phyloP scores from a whole-genome alignment of 108 stramenopile genomes.

The Skeletonema marinoi region DNA sequence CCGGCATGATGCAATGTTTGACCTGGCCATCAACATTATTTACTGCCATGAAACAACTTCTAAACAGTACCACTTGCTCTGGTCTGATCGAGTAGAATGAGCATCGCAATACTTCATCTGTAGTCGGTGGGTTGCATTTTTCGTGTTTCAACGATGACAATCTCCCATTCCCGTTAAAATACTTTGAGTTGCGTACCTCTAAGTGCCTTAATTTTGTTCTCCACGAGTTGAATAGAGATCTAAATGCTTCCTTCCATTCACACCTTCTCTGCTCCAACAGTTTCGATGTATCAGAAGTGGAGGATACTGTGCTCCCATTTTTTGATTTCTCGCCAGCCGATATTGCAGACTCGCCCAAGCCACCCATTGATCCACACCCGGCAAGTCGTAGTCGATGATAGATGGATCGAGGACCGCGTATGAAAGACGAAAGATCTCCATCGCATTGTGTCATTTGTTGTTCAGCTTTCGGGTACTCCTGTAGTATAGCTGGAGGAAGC shows the following conservation, averaged over 20 bases:
- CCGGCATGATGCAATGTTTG: conserved; percentile 23
- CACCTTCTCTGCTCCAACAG: conserved; percentile 30
- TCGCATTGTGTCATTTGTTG: not conserved
- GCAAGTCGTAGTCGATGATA: conserved; percentile 34
- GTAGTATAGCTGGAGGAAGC: conserved; percentile 23
- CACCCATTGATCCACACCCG: conserved; percentile 36
- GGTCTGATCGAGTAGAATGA: conserved; percentile 49
- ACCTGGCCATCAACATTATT: not conserved
- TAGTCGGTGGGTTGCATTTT: not conserved
- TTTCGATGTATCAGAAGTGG: conserved; percentile 12
- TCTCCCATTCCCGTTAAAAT: not conserved
- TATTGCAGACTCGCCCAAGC: conserved; percentile 22
- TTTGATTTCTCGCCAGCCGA: not conserved
- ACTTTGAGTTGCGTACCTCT: not conserved
- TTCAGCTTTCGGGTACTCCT: not conserved
- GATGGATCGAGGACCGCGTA: conserved; percentile 18
- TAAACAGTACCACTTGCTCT: conserved; percentile 43
- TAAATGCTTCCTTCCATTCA: conserved; percentile 59
- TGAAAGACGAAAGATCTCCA: conserved; percentile 17
- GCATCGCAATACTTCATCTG: conserved; percentile 35
- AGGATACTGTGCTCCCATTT: not conserved
- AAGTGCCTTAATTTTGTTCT: conserved; percentile 27
- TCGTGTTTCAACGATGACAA: not conserved
- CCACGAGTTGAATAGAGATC: conserved; percentile 44
- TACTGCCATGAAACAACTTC: conserved; percentile 8